These are phyloP conservation scores for Nigrospora osmanthi DNA, from an alignment of 2,329 filamentous ascomycete species.

Conservation along the genomic window DNA sequence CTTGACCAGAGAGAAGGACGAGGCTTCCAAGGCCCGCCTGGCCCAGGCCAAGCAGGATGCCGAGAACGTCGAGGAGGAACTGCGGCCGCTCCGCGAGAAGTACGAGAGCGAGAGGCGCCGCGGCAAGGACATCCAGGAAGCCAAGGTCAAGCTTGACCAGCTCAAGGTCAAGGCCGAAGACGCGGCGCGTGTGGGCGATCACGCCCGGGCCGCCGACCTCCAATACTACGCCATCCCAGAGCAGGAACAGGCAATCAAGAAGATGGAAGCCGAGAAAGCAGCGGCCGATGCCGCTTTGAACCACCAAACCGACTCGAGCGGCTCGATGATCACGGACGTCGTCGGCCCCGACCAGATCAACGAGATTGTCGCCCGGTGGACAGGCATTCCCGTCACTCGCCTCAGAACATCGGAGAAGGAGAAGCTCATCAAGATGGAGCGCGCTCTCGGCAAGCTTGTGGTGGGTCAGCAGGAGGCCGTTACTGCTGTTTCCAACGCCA, in stretches of 20 bases:
- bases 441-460: constrained; percentile 72
- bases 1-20: constrained; percentile 86
- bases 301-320: constrained; percentile 48
- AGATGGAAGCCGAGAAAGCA: constrained; percentile 73
- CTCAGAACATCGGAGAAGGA: constrained; percentile 96
- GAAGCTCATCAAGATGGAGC: constrained; percentile 97
- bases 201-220: constrained; percentile 82
- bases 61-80: constrained; percentile 88
- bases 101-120: constrained; percentile 91
- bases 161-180: constrained; percentile 89
- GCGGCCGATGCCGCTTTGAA: constrained; percentile 67
- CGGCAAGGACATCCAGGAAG: constrained; percentile 85
- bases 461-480: constrained; percentile 95
- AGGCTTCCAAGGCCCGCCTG: constrained; percentile 79
- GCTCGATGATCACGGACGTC: constrained; percentile 80
- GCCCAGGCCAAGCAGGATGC: constrained; percentile 81
- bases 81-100: constrained; percentile 86
- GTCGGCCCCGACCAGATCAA: constrained; percentile 98
- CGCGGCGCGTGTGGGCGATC: constrained; percentile 79
- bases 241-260: constrained; percentile 70
- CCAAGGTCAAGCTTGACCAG: constrained; percentile 89
- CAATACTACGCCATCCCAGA: constrained; percentile 97
- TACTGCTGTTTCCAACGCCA: constrained; percentile 86
- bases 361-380: constrained; percentile 94
- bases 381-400: constrained; percentile 93